Conservation (phyloP, 352 stramenopile species). For the Phytophthora hybrid region DNA sequence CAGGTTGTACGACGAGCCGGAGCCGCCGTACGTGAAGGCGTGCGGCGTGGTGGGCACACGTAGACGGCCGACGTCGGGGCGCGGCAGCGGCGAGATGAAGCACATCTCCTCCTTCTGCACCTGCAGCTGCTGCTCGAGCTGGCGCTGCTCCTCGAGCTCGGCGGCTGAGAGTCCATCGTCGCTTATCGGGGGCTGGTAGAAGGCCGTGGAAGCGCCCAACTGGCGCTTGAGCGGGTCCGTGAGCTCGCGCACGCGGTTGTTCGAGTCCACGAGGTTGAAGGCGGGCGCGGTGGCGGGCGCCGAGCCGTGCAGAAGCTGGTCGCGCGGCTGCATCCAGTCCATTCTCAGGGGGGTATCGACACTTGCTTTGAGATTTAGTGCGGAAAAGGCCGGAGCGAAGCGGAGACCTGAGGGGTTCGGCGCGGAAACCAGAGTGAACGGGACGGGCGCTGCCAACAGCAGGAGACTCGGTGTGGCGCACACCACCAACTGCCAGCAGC, state of each 20-base stretch:
- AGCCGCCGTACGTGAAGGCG: constrained; percentile 72
- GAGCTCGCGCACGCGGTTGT: constrained; percentile 78
- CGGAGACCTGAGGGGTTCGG: constrained; percentile 19
- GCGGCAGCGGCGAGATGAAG: constrained; percentile 64
- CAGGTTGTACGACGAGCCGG: constrained; percentile 54
- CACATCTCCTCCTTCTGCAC: constrained; percentile 85
- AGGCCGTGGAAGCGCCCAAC: constrained; percentile 22
- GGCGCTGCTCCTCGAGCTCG: constrained; percentile 67
- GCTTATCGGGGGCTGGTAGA: constrained; percentile 39
- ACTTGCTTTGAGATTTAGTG: constrained; percentile 1
- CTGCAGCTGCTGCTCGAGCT: constrained; percentile 78
- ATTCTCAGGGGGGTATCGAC: constrained; percentile 32
- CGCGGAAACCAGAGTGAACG: constrained; percentile 43
- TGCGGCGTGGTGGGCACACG: constrained; percentile 42
- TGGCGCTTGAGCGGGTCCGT: constrained; percentile 54
- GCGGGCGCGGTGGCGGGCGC: constrained; percentile 47
- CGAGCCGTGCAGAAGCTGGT: constrained; percentile 48
- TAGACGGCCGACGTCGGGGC: constrained; percentile 37
- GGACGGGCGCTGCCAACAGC: constrained; percentile 18
- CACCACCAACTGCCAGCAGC: constrained; percentile 22
- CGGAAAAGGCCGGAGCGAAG: not conserved
- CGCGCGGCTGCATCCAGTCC: constrained; percentile 67
- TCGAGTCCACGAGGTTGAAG: constrained; percentile 77
- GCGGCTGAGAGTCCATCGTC: constrained; percentile 59
- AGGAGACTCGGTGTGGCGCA: constrained; percentile 25